Evolutionary conservation across 2,329 filamentous ascomycete species (phyloP), one percentile per base, ranked within the genome.

Genomic region (Eutypa lata): DNA sequence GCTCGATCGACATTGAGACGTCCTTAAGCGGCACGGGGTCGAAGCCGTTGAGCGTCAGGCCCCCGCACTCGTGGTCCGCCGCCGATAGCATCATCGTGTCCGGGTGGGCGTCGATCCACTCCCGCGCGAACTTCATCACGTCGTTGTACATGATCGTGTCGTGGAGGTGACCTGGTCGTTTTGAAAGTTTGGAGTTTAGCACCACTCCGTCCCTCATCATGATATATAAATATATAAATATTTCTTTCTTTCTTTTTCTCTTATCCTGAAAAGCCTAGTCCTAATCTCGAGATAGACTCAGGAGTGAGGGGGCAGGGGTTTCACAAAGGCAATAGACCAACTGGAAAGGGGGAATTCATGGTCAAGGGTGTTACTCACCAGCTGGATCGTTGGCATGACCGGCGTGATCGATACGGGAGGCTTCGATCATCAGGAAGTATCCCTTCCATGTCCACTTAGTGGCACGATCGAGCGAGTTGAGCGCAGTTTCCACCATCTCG

Each of bases 371-470:
- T n/a, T n/a, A 43, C 40, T 43, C 19, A 43, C 40, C 40, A 24
- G 75, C 77, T 3, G 79, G 77, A 57, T 82, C 79, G 58, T 81
- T 82, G 62, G 76, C 76, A 59, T 81, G 79, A 47, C 66, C 63
- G 31, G 68, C 65, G 54, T 71, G 69, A 53, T 71, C 68, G 53
- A 71, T 71, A 28, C 69, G 63, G 7, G 65, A 68, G n/a, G 68
- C 69, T 57, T 71, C 68, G 43, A 71, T 69, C 65, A 75, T 69
- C 47, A 74, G 59, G 53, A 75, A 72, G 57, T 71, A 75, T 7
- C 71, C 71, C 53, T 69, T 65, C n/a, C 66, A 57, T 8, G 53
- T 59, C 26, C 56, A 61, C 33, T 64, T 59, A 11, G 67, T 69
- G 3, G 66, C 71, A 5, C 61, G 61, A 43, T 70, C 62, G 14